Percentiles rank a stretch among this genome's conserved stretches.
These are phyloP conservation scores for Sporothrix sp. DNA, from an alignment of 2,329 filamentous ascomycete genomes.

Conservation along the genomic window DNA sequence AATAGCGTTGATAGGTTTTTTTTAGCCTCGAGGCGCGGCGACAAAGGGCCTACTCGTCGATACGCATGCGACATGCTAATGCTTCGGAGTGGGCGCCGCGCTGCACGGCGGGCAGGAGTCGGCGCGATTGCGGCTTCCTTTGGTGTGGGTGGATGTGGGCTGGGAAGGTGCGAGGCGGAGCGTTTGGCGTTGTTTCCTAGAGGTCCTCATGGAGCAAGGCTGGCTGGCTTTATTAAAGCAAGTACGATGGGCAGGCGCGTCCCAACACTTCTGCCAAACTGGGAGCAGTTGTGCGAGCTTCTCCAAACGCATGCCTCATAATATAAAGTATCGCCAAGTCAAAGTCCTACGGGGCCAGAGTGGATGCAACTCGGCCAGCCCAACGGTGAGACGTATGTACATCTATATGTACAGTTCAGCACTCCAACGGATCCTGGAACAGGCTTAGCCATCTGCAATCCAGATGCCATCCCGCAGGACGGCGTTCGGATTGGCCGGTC, in stretches of 20 bases:
- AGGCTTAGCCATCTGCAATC: neutral
- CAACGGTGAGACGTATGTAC: too few species aligned
- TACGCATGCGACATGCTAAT: too few species aligned
- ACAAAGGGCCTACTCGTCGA: neutral
- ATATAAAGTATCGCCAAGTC: too few species aligned
- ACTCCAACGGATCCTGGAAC: neutral
- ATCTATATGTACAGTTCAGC: neutral
- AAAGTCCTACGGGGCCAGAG: neutral
- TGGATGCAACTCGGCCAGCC: too few species aligned
- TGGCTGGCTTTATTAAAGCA: too few species aligned
- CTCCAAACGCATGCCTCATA: too few species aligned
- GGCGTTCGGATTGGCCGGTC: neutral
- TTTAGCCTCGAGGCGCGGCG: neutral
- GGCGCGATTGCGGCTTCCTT: conserved; percentile 2
- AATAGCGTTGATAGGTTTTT: conserved; percentile 4
- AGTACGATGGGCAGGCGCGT: too few species aligned
- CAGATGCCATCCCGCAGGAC: neutral
- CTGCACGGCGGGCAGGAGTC: neutral
- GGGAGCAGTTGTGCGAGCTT: too few species aligned
- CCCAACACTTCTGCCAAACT: neutral
- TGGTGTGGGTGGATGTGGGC: conserved; percentile 4
- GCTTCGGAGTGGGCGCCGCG: neutral
- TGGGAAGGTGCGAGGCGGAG: conserved; percentile 4
- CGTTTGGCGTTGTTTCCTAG: neutral
- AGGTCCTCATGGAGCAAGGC: neutral